Evolutionary conservation across 805 yeast genomes (phyloP).

Genomic region (Metschnikowia reukaufii): DNA sequence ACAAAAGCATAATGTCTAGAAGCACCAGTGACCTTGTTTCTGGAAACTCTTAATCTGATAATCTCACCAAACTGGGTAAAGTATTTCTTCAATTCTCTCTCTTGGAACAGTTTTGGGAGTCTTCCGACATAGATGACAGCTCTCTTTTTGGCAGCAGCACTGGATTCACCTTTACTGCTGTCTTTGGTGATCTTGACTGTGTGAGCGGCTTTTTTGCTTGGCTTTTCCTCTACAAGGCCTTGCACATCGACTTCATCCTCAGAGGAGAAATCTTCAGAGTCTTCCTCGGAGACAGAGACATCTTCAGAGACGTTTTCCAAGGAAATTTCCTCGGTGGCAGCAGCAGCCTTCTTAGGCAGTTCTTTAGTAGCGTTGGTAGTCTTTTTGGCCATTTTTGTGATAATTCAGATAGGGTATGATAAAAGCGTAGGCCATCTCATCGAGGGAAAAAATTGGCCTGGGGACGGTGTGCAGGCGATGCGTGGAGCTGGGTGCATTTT

Average conservation of each 20-base stretch:
- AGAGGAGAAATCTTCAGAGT: constrained; percentile 16
- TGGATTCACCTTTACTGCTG: constrained; percentile 25
- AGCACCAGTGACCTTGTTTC: constrained; percentile 87
- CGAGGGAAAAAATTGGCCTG: constrained; percentile 13
- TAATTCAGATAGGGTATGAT: background rate
- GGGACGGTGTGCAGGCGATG: constrained; percentile 13
- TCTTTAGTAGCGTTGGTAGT: constrained; percentile 19
- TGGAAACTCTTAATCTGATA: constrained; percentile 72
- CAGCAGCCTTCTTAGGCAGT: constrained; percentile 6
- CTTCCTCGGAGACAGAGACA: constrained; percentile 9
- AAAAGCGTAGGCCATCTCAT: constrained; percentile 14
- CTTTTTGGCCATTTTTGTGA: constrained; percentile 28
- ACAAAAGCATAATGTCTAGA: constrained; percentile 91
- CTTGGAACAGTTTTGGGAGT: constrained; percentile 90
- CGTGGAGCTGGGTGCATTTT: background rate
- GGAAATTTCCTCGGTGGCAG: constrained; percentile 1
- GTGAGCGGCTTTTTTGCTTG: constrained; percentile 20
- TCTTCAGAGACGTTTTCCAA: constrained; percentile 10
- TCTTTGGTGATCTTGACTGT: constrained; percentile 23
- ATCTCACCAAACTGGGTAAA: constrained; percentile 90
- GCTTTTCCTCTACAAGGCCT: constrained; percentile 12
- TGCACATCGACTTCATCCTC: constrained; percentile 18
- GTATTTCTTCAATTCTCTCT: constrained; percentile 72
- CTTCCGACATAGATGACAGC: constrained; percentile 89
- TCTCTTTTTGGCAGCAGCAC: constrained; percentile 26